Conservation (phyloP, 108 stramenopile species). For the Cylindrotheca fusiformis region DNA sequence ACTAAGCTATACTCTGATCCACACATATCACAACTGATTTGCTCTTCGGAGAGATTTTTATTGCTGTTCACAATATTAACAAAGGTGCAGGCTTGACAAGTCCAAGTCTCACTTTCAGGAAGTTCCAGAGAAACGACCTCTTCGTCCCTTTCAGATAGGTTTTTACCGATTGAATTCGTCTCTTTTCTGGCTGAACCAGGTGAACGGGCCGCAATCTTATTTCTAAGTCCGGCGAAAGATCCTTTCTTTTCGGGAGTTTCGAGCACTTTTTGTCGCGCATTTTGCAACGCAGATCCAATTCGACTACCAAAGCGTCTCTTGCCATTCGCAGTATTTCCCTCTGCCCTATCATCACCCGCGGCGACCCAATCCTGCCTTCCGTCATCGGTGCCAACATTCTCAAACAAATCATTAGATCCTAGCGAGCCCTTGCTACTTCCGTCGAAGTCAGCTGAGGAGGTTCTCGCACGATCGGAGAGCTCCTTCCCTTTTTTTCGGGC, state of each 20-base stretch:
- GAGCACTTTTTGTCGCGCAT: neutral
- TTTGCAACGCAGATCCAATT: slow-evolving; percentile 28
- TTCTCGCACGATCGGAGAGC: slow-evolving; percentile 9
- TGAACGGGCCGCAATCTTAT: slow-evolving; percentile 3
- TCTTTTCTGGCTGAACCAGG: neutral
- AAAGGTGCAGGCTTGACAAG: slow-evolving; percentile 21
- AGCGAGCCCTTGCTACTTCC: neutral
- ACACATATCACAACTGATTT: slow-evolving; percentile 21
- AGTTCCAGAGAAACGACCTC: neutral
- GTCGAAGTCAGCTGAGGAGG: neutral
- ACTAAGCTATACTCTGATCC: neutral
- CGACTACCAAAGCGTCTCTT: slow-evolving; percentile 8
- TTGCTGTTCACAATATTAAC: slow-evolving; percentile 2
- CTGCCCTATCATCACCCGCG: neutral
- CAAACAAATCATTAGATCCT: neutral
- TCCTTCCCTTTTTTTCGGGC: slow-evolving; percentile 27
- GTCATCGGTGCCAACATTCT: neutral
- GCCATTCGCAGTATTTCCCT: neutral
- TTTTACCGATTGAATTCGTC: neutral
- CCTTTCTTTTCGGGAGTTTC: slow-evolving; percentile 7
- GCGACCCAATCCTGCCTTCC: neutral
- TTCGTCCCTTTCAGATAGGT: neutral
- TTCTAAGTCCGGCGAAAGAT: neutral
- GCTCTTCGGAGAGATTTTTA: neutral
- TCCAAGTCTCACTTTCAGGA: slow-evolving; percentile 7